Percentiles rank a stretch among this genome's conserved stretches.
Conservation (phyloP, 2,329 filamentous ascomycete species). For the Claviceps citrina region DNA sequence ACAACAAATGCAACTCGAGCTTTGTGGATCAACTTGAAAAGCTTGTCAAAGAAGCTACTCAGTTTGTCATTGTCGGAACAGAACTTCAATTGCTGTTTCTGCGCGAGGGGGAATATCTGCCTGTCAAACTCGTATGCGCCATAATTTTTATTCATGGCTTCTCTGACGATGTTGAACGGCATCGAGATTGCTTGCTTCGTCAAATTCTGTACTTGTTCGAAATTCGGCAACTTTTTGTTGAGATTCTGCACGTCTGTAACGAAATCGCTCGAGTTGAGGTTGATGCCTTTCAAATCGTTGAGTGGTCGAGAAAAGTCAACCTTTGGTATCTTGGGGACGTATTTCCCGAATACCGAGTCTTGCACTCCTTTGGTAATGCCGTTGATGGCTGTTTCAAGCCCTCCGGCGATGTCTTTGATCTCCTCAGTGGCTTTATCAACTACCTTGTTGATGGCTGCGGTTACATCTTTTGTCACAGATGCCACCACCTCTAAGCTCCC, state of each 20-base stretch:
- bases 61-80: slow-evolving; percentile 76
- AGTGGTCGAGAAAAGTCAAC: slow-evolving; percentile 54
- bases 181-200: slow-evolving; percentile 58
- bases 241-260: slow-evolving; percentile 54
- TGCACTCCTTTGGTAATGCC: slow-evolving; percentile 30
- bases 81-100: slow-evolving; percentile 71
- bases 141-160: slow-evolving; percentile 54
- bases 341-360: slow-evolving; percentile 34
- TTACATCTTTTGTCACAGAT: slow-evolving; percentile 35
- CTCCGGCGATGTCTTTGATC: slow-evolving; percentile 42
- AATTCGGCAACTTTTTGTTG: slow-evolving; percentile 67
- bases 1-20: slow-evolving; percentile 63
- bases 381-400: slow-evolving; percentile 32
- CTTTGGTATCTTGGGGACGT: slow-evolving; percentile 26
- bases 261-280: slow-evolving; percentile 51
- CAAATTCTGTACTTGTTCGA: slow-evolving; percentile 68
- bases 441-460: slow-evolving; percentile 32
- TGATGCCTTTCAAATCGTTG: slow-evolving; percentile 50
- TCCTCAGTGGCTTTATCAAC: slow-evolving; percentile 40
- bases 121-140: slow-evolving; percentile 64
- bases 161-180: slow-evolving; percentile 70
- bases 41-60: slow-evolving; percentile 63
- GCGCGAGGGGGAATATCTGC: slow-evolving; percentile 63
- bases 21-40: slow-evolving; percentile 50
- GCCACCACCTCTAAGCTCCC: slow-evolving; percentile 59